Conservation (phyloP, 2,329 filamentous ascomycete genomes). For the Colletotrichum limetticola region DNA sequence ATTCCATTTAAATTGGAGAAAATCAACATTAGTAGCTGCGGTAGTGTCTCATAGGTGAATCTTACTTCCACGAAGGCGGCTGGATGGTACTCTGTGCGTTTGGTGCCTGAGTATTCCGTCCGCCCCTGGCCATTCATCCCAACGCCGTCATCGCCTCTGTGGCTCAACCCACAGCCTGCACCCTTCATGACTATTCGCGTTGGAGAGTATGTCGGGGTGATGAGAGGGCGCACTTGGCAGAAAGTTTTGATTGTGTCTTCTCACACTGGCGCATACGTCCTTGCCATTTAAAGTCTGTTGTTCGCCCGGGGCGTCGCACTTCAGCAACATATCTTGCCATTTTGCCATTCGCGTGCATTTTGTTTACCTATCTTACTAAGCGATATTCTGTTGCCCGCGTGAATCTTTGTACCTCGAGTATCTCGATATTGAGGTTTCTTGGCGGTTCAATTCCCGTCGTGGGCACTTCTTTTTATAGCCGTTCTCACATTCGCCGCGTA, state of each 20-base stretch:
- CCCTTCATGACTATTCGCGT: not conserved
- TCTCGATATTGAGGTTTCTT: not conserved
- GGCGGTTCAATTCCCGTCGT: not conserved
- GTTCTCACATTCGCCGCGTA: not conserved
- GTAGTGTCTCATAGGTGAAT: no score
- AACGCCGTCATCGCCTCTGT: not conserved
- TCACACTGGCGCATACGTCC: not conserved
- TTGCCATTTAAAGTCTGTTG: constrained; percentile 3
- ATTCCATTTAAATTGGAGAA: no score
- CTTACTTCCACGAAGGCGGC: not conserved
- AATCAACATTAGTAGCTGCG: no score
- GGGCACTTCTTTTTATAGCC: not conserved
- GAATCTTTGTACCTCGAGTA: not conserved
- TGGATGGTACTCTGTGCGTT: no score
- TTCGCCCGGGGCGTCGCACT: not conserved
- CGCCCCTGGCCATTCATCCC: not conserved
- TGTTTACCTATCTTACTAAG: no score
- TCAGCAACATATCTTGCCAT: not conserved
- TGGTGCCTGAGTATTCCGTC: not conserved
- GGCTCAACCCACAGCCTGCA: not conserved
- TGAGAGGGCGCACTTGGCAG: constrained; percentile 1
- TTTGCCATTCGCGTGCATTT: not conserved
- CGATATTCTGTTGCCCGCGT: no score
- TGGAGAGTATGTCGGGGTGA: not conserved
- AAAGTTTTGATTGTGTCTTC: not conserved